Evolutionary conservation across 129 eudicot genomes (phyloP).

Genomic region (Gnaphalium uliginosum): DNA sequence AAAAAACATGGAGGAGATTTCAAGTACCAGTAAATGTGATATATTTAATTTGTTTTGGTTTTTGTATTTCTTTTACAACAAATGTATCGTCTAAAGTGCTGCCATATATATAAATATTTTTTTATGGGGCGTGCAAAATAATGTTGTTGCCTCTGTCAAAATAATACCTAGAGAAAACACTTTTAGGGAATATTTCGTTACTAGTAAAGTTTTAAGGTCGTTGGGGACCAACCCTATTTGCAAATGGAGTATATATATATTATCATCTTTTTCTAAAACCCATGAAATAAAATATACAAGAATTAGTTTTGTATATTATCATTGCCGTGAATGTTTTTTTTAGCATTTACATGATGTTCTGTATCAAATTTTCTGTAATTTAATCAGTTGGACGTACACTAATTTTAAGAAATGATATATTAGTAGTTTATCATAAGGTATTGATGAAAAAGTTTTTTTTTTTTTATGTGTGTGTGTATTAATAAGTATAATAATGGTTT

Average conservation of each 20-base stretch:
- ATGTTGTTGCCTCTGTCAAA: constrained; percentile 32
- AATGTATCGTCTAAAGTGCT: constrained; percentile 19
- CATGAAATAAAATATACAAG: too few species aligned
- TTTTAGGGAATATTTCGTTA: constrained; percentile 32
- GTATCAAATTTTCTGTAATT: too few species aligned
- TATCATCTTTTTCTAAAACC: neutral
- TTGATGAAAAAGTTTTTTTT: too few species aligned
- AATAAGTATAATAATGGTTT: too few species aligned
- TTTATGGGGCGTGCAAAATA: constrained; percentile 29
- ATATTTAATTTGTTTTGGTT: neutral
- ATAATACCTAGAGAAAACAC: constrained; percentile 36
- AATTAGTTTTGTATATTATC: too few species aligned
- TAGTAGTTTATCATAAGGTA: too few species aligned
- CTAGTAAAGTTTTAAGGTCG: constrained; percentile 22
- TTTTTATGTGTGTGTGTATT: too few species aligned
- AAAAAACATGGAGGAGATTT: constrained; percentile 18
- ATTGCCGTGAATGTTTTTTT: neutral
- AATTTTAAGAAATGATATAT: too few species aligned
- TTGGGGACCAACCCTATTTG: constrained; percentile 24
- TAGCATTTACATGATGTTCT: neutral
- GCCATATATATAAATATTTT: constrained; percentile 1
- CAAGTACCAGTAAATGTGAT: constrained; percentile 4
- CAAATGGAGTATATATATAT: too few species aligned
- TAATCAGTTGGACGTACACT: too few species aligned
- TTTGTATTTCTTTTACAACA: constrained; percentile 13